Conservation (phyloP, 1,139 yeast species). For the Taiozyma sp. region DNA sequence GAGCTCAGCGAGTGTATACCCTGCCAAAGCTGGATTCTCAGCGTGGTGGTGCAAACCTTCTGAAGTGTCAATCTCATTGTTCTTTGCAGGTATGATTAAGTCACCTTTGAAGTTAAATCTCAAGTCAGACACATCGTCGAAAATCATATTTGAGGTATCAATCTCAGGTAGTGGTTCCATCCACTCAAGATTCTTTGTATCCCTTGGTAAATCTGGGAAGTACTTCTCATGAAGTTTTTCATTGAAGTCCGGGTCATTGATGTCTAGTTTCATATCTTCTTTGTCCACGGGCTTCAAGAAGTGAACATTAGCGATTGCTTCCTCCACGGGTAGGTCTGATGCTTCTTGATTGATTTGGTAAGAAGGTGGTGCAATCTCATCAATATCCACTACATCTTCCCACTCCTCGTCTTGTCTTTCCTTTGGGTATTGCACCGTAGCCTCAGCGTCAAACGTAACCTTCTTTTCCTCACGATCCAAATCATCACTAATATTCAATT, state of each 20-base stretch:
- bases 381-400: slow-evolving; percentile 33
- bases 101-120: slow-evolving; percentile 89
- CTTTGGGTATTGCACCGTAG: slow-evolving; percentile 5
- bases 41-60: slow-evolving; percentile 91
- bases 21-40: slow-evolving; percentile 84
- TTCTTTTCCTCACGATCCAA: slow-evolving; percentile 5
- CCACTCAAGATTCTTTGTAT: slow-evolving; percentile 84
- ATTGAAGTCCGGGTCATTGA: slow-evolving; percentile 73
- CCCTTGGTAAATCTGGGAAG: slow-evolving; percentile 85
- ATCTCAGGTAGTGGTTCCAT: slow-evolving; percentile 63
- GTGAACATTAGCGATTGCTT: slow-evolving; percentile 47
- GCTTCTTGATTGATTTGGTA: slow-evolving; percentile 36
- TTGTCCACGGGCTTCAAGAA: slow-evolving; percentile 50
- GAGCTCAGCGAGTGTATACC: slow-evolving; percentile 82
- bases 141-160: slow-evolving; percentile 34
- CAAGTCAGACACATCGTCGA: slow-evolving; percentile 63
- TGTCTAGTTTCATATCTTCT: slow-evolving; percentile 39
- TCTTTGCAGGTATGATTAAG: slow-evolving; percentile 50
- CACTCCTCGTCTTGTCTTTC: slow-evolving; percentile 15
- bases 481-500: slow-evolving; percentile 4
- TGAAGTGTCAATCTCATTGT: slow-evolving; percentile 43
- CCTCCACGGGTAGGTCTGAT: slow-evolving; percentile 39
- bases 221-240: slow-evolving; percentile 79
- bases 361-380: slow-evolving; percentile 40
- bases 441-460: slow-evolving; percentile 12